Percentiles rank a stretch among this genome's conserved stretches.
These are phyloP conservation scores for Cutaneotrichosporon cavernicola DNA, from an alignment of 1,284 basidiomycete species.

Conservation along the genomic window DNA sequence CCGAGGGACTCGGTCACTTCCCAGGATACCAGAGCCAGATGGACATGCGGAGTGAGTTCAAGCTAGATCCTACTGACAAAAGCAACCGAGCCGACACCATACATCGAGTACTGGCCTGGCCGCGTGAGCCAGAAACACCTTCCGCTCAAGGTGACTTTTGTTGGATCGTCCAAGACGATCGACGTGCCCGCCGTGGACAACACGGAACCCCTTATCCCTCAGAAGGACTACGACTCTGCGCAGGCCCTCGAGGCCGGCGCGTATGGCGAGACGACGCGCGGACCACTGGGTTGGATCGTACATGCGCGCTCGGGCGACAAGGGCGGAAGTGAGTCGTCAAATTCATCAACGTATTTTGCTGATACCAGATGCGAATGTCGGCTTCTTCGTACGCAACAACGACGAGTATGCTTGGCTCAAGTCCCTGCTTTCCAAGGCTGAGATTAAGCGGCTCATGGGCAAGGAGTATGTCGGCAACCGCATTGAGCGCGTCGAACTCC, in stretches of 20 bases:
- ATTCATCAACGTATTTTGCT: too few relatives aligned
- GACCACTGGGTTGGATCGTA: conserved; percentile 32
- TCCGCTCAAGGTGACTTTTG: conserved; percentile 18
- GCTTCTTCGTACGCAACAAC: conserved; percentile 31
- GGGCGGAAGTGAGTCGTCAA: conserved; percentile 25
- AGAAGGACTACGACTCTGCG: conserved; percentile 21
- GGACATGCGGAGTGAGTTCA: conserved; percentile 7
- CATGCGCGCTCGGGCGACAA: conserved; percentile 39
- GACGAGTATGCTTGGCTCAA: conserved; percentile 35
- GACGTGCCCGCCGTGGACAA: conserved; percentile 7
- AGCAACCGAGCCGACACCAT: conserved; percentile 17
- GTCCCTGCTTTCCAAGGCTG: conserved; percentile 24
- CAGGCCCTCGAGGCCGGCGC: background rate
- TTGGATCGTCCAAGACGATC: conserved; percentile 14
- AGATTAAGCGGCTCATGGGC: conserved; percentile 25
- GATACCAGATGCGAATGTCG: conserved; percentile 31
- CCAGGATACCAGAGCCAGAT: conserved; percentile 25
- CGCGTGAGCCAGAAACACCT: conserved; percentile 19
- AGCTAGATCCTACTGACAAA: background rate
- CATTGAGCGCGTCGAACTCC: conserved; percentile 37
- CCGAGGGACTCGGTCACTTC: conserved; percentile 30
- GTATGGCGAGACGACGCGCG: conserved; percentile 26
- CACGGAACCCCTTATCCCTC: background rate
- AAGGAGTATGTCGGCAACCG: conserved; percentile 28
- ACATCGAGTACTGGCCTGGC: conserved; percentile 30